A percentile compares a stretch with the other conserved stretches of the same genome.
Evolutionary conservation across 2,329 filamentous ascomycete species (phyloP).

Genomic region (Domatiomyces globalis): DNA sequence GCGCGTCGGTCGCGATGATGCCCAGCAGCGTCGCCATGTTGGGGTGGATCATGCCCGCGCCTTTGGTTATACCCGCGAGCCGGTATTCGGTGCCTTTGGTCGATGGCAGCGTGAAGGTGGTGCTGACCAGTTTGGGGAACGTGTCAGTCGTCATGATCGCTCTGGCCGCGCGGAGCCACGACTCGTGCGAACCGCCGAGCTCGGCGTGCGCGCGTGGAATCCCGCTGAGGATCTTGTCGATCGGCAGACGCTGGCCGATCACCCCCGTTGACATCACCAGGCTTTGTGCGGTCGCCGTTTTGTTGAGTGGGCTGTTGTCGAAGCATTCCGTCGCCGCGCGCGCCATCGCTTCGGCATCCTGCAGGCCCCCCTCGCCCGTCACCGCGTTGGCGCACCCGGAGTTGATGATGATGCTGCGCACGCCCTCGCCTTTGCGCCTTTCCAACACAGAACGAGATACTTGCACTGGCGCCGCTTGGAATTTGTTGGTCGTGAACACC

Average conservation of each 20-base stretch:
- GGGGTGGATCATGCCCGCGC: constrained; percentile 96
- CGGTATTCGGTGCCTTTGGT: constrained; percentile 48
- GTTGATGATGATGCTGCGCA: constrained; percentile 79
- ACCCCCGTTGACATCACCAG: constrained; percentile 98
- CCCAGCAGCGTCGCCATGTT: constrained; percentile 96
- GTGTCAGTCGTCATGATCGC: constrained; percentile 98
- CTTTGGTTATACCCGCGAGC: constrained; percentile 92
- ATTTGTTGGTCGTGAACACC: constrained; percentile 96
- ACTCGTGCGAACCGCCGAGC: constrained; percentile 60
- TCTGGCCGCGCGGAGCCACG: constrained; percentile 75
- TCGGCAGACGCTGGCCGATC: constrained; percentile 86
- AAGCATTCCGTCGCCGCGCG: constrained; percentile 52
- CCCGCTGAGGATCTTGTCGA: constrained; percentile 71
- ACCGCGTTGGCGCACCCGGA: constrained; percentile 96
- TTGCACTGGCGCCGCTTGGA: constrained; percentile 88
- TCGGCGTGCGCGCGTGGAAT: constrained; percentile 62
- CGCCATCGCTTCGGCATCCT: constrained; percentile 80
- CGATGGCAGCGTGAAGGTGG: constrained; percentile 69
- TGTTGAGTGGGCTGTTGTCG: constrained; percentile 22
- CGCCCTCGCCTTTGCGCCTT: constrained; percentile 50
- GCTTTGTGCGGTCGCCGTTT: constrained; percentile 38
- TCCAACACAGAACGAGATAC: constrained; percentile 62
- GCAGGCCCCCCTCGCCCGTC: constrained; percentile 74
- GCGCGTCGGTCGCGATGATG: constrained; percentile 81
- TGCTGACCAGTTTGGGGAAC: constrained; percentile 87